These are phyloP conservation scores for Pichia sp. DNA, from an alignment of 1,139 yeast genomes.

Conservation along the genomic window DNA sequence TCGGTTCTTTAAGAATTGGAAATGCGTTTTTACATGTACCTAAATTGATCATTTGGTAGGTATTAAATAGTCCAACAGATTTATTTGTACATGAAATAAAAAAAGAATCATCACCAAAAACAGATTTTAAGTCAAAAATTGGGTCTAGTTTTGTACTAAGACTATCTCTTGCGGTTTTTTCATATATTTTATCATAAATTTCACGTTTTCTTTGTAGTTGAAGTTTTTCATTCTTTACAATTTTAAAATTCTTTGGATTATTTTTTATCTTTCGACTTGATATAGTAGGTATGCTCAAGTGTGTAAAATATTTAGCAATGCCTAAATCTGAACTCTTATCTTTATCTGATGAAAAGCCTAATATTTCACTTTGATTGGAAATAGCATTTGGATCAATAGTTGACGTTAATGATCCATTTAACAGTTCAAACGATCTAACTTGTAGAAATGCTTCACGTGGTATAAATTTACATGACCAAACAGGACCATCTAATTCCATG, in stretches of 20 bases:
- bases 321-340: slow-evolving; percentile 41
- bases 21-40: slow-evolving; percentile 7
- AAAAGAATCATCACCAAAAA: background rate
- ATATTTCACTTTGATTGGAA: slow-evolving; percentile 33
- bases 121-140: background rate
- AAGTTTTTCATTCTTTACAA: background rate
- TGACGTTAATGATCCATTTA: slow-evolving; percentile 36
- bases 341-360: slow-evolving; percentile 36
- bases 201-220: slow-evolving; percentile 5
- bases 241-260: background rate
- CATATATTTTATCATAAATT: slow-evolving; percentile 2
- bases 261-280: slow-evolving; percentile 6
- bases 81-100: slow-evolving; percentile 40
- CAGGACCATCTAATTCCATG: slow-evolving; percentile 48
- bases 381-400: slow-evolving; percentile 17
- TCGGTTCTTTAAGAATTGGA: slow-evolving; percentile 5
- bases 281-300: slow-evolving; percentile 25
- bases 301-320: slow-evolving; percentile 39
- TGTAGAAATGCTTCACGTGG: slow-evolving; percentile 38
- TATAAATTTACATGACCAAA: slow-evolving; percentile 30
- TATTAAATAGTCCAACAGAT: slow-evolving; percentile 41
- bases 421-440: slow-evolving; percentile 42
- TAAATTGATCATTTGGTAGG: slow-evolving; percentile 42
- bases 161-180: background rate
- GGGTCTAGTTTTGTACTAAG: background rate